Evolutionary conservation across 2,329 filamentous ascomycete species (phyloP), one percentile per base, ranked within the genome.

Genomic region (Colletotrichum musae): DNA sequence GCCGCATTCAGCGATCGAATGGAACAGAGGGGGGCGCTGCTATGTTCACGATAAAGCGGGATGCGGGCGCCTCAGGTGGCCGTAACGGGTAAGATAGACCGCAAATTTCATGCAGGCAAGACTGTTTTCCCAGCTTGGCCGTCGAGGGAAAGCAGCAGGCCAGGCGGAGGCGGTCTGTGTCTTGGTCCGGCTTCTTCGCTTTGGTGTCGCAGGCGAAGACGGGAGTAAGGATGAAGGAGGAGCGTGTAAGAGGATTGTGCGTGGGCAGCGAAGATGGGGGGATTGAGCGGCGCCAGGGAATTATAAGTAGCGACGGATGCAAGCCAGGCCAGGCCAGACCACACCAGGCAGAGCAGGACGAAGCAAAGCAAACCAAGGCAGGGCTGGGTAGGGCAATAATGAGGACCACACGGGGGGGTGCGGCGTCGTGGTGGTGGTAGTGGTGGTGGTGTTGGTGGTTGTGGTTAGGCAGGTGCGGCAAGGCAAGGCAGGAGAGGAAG

Each of bases 241-340:
- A 68, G 63, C 58, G 64, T 63, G 66, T 69, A 60, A 70, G 64
- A 68, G 62, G 66, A 66, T 59, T 66, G 66, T 54, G 66, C 66
- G 66, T 56, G 56, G 16, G 16, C 15, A 50, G 32, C 39, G 32
- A 61, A 50, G 32, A 16, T 54, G 51, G 50, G 62, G 32, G 10
- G 10, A 45, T 47, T 39, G 57, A 61, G 51, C 61, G 61, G 56
- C 39, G 28, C 43, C 48, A 54, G 54, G 50, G 45, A 56, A 56
- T 69, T 69, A 54, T 59, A 65, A 65, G 66, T 50, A 56, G 52
- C 36, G 16, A 36, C 43, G 53, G n/a, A 41, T 12, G 41, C 41
- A 7, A 21, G 18, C 47, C 47, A 50, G 47, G 45, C 45, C 32
- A 36, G 32, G 7, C 32, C 9, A 15, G 18, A 47, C 16, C 45